Percentiles rank a stretch among this genome's conserved stretches.
phyloP scores from a whole-genome alignment of 2,329 filamentous ascomycete species.

The Xylaria hypoxylon region DNA sequence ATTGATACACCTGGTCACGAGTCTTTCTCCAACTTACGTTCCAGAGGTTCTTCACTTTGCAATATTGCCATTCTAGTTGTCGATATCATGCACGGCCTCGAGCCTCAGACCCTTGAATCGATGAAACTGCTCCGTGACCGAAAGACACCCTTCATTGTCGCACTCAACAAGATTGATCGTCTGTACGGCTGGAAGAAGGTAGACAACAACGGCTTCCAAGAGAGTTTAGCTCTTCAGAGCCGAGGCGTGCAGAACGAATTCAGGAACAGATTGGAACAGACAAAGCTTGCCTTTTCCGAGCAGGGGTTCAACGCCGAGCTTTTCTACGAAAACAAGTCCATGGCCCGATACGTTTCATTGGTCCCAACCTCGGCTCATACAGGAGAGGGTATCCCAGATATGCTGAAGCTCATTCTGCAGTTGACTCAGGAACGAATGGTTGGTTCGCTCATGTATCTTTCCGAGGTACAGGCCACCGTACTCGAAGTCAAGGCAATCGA shows the following conservation, averaged over 20 bases:
- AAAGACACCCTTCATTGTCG: slow-evolving; percentile 98
- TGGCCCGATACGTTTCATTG: slow-evolving; percentile 93
- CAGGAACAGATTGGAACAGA: slow-evolving; percentile 86
- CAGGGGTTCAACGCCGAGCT: slow-evolving; percentile 98
- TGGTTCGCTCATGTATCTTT: slow-evolving; percentile 96
- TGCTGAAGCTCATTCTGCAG: slow-evolving; percentile 93
- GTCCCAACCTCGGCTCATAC: slow-evolving; percentile 97
- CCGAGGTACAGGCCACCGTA: slow-evolving; percentile 96
- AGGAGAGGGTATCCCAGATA: slow-evolving; percentile 98
- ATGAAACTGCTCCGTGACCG: slow-evolving; percentile 93
- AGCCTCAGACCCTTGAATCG: slow-evolving; percentile 96
- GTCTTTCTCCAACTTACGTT: slow-evolving; percentile 98
- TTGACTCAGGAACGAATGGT: slow-evolving; percentile 98
- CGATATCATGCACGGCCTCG: slow-evolving; percentile 99
- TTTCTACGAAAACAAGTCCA: slow-evolving; percentile 97
- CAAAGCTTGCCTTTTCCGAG: slow-evolving; percentile 93
- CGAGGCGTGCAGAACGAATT: slow-evolving; percentile 96
- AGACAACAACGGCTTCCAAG: slow-evolving; percentile 97
- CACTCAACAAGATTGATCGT: slow-evolving; percentile 99
- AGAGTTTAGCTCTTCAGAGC: slow-evolving; percentile 89
- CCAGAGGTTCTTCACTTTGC: slow-evolving; percentile 95
- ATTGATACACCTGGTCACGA: slow-evolving; percentile 99
- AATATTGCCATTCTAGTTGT: slow-evolving; percentile 99
- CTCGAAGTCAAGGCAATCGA: slow-evolving; percentile 99
- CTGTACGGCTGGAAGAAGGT: slow-evolving; percentile 99